phyloP scores from a whole-genome alignment of 345 rosid genomes.

The Gossypium sturtianum region DNA sequence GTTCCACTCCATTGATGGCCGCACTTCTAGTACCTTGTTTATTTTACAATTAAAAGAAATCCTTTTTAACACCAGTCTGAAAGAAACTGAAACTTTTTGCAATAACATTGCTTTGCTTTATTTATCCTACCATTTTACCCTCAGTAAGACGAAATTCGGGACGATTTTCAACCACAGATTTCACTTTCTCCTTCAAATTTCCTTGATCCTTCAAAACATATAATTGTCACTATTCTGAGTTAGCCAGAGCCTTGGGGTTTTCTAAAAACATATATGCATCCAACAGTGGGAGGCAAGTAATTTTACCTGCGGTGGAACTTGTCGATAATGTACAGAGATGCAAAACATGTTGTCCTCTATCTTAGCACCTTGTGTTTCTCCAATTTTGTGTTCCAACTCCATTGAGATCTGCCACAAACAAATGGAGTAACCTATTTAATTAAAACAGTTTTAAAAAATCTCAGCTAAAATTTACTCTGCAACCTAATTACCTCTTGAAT shows the following conservation, averaged over 20 bases:
- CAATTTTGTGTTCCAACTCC: conserved; percentile 22
- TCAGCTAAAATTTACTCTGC: neutral
- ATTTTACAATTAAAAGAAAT: too few species aligned
- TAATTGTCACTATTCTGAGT: too few species aligned
- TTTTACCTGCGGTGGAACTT: conserved; percentile 23
- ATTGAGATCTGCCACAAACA: conserved; percentile 13
- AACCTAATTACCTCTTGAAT: conserved; percentile 24
- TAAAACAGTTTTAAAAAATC: too few species aligned
- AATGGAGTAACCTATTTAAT: neutral
- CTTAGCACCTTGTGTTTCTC: conserved; percentile 28
- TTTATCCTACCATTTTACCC: conserved; percentile 43
- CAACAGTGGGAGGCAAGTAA: neutral
- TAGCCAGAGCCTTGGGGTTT: too few species aligned
- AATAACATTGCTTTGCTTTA: too few species aligned
- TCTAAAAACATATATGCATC: too few species aligned
- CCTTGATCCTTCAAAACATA: conserved; percentile 22
- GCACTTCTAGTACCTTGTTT: neutral
- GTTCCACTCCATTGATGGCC: neutral
- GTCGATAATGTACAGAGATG: conserved; percentile 40
- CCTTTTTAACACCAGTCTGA: neutral
- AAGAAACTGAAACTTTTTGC: neutral
- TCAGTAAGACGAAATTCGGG: conserved; percentile 28
- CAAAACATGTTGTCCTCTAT: conserved; percentile 41
- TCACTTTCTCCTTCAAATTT: conserved; percentile 30
- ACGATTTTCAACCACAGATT: conserved; percentile 31